phyloP scores from a whole-genome alignment of 164 flowering plant genomes.

The Tetracentron sinense region DNA sequence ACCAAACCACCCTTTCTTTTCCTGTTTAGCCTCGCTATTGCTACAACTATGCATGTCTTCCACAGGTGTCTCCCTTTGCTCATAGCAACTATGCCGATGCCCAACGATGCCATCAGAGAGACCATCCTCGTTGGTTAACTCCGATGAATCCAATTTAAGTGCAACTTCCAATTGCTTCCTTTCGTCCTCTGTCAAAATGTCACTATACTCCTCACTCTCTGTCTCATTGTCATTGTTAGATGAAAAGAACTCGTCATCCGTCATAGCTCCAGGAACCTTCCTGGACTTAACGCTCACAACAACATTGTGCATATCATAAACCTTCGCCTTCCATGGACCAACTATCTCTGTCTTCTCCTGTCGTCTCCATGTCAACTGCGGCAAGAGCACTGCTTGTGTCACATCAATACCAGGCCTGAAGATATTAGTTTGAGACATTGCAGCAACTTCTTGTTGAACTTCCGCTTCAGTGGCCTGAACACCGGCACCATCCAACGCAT shows the following conservation, averaged over 20 bases:
- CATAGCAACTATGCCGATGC: conserved; percentile 76
- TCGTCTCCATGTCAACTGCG: conserved; percentile 83
- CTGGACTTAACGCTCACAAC: conserved; percentile 85
- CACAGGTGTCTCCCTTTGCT: conserved; percentile 53
- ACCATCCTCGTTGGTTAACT: conserved; percentile 29
- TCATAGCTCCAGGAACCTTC: conserved; percentile 83
- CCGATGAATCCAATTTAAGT: conserved; percentile 66
- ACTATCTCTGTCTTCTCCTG: conserved; percentile 78
- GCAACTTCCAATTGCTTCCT: conserved; percentile 78
- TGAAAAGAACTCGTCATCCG: conserved; percentile 69
- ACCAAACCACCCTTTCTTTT: conserved; percentile 87
- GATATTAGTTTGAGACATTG: conserved; percentile 85
- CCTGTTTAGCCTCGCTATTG: conserved; percentile 54
- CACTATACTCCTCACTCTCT: conserved; percentile 58
- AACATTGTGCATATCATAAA: conserved; percentile 90
- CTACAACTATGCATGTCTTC: conserved; percentile 46
- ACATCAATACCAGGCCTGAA: conserved; percentile 95
- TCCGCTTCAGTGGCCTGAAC: conserved; percentile 65
- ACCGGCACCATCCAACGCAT: conserved; percentile 91
- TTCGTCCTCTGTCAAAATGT: conserved; percentile 77
- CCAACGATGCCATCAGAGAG: conserved; percentile 36
- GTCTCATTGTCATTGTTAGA: conserved; percentile 62
- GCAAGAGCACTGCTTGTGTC: conserved; percentile 78
- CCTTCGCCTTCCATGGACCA: conserved; percentile 78
- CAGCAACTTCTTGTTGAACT: conserved; percentile 65